phyloP scores from a whole-genome alignment of 768 basidiomycete genomes.

The Paxillus rubicundulus region DNA sequence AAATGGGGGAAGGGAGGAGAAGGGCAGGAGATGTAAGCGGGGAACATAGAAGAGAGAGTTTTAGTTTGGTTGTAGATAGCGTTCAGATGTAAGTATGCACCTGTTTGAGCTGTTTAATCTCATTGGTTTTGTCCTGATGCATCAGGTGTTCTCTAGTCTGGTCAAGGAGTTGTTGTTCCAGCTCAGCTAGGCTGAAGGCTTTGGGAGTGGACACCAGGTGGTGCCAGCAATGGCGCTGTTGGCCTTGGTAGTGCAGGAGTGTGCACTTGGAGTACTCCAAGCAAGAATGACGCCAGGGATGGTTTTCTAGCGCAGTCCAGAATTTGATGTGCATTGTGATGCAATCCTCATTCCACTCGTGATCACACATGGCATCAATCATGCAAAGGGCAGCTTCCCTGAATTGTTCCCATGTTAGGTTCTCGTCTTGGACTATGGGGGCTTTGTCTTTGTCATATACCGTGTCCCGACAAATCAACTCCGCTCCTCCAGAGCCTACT shows the following conservation, averaged over 20 bases:
- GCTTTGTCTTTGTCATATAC: no score
- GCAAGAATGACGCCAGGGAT: no score
- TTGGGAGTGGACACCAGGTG: not conserved
- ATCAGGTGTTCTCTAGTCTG: not conserved
- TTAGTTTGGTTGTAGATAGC: no score
- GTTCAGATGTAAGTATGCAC: no score
- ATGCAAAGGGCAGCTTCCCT: slow-evolving; percentile 7
- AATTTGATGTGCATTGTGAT: not conserved
- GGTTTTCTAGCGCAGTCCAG: no score
- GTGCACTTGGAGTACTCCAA: not conserved
- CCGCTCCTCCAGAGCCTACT: no score
- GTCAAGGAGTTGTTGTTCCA: not conserved
- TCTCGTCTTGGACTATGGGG: not conserved
- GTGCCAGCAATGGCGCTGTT: slow-evolving; percentile 11
- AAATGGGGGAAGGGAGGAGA: no score
- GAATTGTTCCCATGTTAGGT: slow-evolving; percentile 15
- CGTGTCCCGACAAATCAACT: no score
- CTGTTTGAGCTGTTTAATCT: not conserved
- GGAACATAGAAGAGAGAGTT: no score
- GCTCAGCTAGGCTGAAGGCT: not conserved
- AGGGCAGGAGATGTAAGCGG: no score
- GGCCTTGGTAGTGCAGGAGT: slow-evolving; percentile 14
- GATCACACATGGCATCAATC: slow-evolving; percentile 3
- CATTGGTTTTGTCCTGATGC: not conserved
- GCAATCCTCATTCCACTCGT: slow-evolving; percentile 4